These are phyloP conservation scores for Rhododendron kiyosumense DNA, from an alignment of 148 eudicot genomes.

Conservation along the genomic window DNA sequence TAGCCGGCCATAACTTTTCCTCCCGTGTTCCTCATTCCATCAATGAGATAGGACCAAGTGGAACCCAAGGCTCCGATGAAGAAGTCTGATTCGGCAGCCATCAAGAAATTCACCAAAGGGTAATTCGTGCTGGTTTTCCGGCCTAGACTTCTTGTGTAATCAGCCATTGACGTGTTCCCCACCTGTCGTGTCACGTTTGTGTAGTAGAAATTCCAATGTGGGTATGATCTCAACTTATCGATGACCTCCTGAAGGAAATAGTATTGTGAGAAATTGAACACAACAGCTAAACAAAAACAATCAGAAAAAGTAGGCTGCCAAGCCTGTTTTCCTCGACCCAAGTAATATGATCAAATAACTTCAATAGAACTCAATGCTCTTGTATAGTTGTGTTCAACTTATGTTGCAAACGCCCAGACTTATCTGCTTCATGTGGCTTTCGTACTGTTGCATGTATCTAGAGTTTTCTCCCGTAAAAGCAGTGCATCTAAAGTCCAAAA, in stretches of 20 bases:
- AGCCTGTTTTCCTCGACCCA: neutral
- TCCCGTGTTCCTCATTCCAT: constrained; percentile 95
- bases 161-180: constrained; percentile 75
- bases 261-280: neutral
- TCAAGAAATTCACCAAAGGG: constrained; percentile 83
- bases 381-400: no score
- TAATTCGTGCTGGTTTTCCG: constrained; percentile 84
- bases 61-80: constrained; percentile 94
- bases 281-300: neutral
- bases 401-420: no score
- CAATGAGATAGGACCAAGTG: constrained; percentile 90
- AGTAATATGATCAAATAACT: neutral
- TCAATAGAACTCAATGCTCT: no score
- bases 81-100: constrained; percentile 89
- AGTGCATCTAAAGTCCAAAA: neutral
- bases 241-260: constrained; percentile 47
- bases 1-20: constrained; percentile 98
- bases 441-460: neutral
- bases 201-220: constrained; percentile 74
- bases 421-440: no score
- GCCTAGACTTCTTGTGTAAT: constrained; percentile 88
- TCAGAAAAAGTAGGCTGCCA: neutral
- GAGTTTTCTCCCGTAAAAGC: no score
- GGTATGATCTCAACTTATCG: constrained; percentile 47
- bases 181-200: constrained; percentile 65